Percentiles rank a stretch among this genome's conserved stretches.
phyloP scores from a whole-genome alignment of 2,329 filamentous ascomycete species.

The Thielaviopsis euricoi region DNA sequence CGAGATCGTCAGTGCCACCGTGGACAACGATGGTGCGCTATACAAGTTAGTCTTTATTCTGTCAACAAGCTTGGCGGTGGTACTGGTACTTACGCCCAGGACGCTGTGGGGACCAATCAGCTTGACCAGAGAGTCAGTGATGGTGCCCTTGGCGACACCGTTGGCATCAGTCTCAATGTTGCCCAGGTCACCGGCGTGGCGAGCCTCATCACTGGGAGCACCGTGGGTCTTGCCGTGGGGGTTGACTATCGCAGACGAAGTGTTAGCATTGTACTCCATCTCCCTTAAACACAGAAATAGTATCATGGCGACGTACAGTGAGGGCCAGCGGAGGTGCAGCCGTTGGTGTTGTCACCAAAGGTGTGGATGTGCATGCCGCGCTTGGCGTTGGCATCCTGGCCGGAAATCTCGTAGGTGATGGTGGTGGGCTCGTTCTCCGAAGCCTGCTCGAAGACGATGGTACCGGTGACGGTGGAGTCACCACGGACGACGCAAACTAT shows the following conservation, averaged over 20 bases:
- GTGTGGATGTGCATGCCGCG: conserved; percentile 98
- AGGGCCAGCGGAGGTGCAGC: conserved; percentile 93
- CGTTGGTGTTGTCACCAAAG: conserved; percentile 99
- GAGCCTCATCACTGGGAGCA: conserved; percentile 62
- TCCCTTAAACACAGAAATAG: conserved; percentile 3
- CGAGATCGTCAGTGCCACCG: conserved; percentile 89
- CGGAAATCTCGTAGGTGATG: conserved; percentile 81
- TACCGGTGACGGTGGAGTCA: conserved; percentile 89
- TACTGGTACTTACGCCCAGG: conserved; percentile 52
- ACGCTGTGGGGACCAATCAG: conserved; percentile 91
- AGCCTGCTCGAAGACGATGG: conserved; percentile 87
- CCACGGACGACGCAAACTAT: conserved; percentile 91
- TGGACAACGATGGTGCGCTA: conserved; percentile 92
- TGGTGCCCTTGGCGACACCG: conserved; percentile 72
- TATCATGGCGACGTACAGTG: conserved; percentile 54
- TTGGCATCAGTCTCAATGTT: conserved; percentile 92
- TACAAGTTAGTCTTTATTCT: background rate
- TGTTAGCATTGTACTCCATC: background rate
- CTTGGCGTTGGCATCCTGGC: conserved; percentile 87
- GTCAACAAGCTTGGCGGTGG: background rate
- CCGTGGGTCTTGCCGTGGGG: conserved; percentile 85
- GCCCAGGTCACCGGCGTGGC: conserved; percentile 93
- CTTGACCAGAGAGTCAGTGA: conserved; percentile 74
- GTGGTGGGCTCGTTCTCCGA: conserved; percentile 68
- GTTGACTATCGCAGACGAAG: conserved; percentile 61